Evolutionary conservation across 768 basidiomycete genomes (phyloP), one percentile per base, ranked within the genome.

Genomic region (Russula earlei): DNA sequence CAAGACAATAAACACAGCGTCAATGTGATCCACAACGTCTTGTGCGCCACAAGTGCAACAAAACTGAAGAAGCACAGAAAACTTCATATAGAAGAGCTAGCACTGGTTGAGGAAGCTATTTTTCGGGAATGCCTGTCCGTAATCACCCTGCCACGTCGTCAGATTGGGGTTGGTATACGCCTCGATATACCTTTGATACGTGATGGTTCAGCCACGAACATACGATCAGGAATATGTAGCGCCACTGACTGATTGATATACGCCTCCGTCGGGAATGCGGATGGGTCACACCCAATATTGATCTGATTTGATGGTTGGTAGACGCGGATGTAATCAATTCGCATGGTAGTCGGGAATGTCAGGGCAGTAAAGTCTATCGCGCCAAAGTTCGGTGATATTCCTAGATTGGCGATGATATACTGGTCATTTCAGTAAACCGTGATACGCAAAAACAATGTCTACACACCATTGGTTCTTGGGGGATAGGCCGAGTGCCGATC

Each of bases 311-410:
- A 67, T 24, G 72, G 70, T 62, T 85, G 85, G 63, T 85, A 87
- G 12, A 95, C 86, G 1, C 92, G 80, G 54, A 94, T 81, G 56
- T 82, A 94, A 65, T 95, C 92, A 48, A 93, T 71, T 52, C 72
- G 72, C 85, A 93, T 84, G 17, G 68, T 72, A n/a, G 83, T 69
- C 5, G 70, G 70, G 66, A 82, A 83, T 22, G 65, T 68, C 20
- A 85, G 67, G 54, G 82, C 70, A 1, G 66, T 70, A 43, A 78
- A 70, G 57, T 85, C 81, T 59, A 84, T 77, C 6, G 64, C 61
- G 44, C 81, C 83, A 63, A 85, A 85, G 64, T 77, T 77, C 22
- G 72, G 69, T 5, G 79, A 82, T 62, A 85, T 77, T 64, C 82
- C 83, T 65, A 83, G 63, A 64, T 82, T 83, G 27, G 71, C 61